Conservation (phyloP, 176 grass and related monocot species). For the Avena eriantha region DNA sequence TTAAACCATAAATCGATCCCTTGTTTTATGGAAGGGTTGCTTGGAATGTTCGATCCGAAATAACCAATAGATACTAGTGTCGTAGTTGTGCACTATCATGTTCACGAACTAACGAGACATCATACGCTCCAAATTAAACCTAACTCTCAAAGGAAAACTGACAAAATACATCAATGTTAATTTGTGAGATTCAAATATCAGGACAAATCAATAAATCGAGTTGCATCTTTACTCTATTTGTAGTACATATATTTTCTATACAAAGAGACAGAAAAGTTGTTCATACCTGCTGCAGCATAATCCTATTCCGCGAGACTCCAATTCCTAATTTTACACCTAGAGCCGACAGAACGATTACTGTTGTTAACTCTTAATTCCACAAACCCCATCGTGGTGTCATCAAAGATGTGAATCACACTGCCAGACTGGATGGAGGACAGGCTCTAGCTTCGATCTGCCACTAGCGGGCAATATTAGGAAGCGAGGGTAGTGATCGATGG, state of each 20-base stretch:
- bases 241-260: background rate
- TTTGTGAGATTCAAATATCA: background rate
- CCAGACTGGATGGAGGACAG: background rate
- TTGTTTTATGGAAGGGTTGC: background rate
- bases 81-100: background rate
- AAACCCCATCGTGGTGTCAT: background rate
- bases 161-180: background rate
- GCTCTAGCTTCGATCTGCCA: background rate
- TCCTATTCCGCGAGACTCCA: background rate
- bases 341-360: background rate
- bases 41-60: background rate
- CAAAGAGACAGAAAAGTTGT: background rate
- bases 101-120: background rate
- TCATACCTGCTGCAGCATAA: background rate
- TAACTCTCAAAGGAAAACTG: background rate
- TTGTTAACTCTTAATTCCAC: background rate
- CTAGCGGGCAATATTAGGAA: background rate
- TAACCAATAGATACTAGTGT: background rate
- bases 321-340: background rate
- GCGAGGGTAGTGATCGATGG: no score
- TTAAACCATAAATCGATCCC: no score
- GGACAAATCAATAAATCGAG: background rate
- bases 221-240: background rate
- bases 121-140: background rate
- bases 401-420: background rate